Base-by-base conservation (phyloP, 495 filamentous ascomycete genomes). In the Neurospora pannonica region DNA sequence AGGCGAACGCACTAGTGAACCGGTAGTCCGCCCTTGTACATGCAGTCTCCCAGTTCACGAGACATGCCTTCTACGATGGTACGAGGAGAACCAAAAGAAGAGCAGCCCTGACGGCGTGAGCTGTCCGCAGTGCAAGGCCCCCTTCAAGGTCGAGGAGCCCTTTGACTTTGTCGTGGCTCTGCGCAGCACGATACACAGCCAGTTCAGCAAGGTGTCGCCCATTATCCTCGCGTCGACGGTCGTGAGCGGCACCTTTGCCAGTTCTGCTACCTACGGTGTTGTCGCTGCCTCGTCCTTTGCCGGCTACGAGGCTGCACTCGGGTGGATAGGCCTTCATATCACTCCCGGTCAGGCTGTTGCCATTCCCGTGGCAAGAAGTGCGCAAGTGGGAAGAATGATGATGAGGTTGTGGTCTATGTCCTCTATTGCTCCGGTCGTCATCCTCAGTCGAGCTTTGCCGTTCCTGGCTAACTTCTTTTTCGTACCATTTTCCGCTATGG, bases 21-120 rank as follows among this genome's bases (percentile, higher is more conserved):
- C 91, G 78, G 98, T 95, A 94, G 90, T 92, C 21, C 91, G 88
- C 28, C 94, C 96, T 9, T 99, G 96, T 81, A 91, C 90, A 0
- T 99, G 96, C 83, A 92, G 91, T 28, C 85, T 99, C 39, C 92
- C 92, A 71, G 96, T 95, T 3, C 96, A 99, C 81, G 93, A 98
- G 81, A 88, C 89, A 34, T 99, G 96, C 80, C 86, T 99, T 48
- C 86, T 98, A 37, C 90, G 93, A 79, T 99, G 94, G 94, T 89
- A 98, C 9, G 91, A 34, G 34, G 93, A 97, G 75, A 85, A 93
- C 60, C 94, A 99, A 5, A 62, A 37, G 36, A 37, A 81, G 70
- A 75, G 3, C 42, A 73, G 1, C 7, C 86, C 87, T 24, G 85
- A 85, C 73, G 91, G 89, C 73, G 89, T 97, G 77, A 81, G 87